Evolutionary conservation across 192 early-diverging fungal genomes (phyloP).

Genomic region (Linnemannia hyalina): DNA sequence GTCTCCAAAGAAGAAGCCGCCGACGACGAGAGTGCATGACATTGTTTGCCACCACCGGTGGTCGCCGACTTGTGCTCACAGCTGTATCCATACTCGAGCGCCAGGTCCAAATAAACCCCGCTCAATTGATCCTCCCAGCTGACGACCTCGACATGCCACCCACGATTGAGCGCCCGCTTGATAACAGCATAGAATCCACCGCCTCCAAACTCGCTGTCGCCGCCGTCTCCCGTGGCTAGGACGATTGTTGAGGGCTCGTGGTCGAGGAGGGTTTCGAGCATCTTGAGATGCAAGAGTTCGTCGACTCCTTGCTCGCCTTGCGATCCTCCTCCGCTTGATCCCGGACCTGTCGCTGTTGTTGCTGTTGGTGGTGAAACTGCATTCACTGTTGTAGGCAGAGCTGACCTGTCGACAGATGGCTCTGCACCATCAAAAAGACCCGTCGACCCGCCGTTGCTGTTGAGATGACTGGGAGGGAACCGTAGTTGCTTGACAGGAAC

Average conservation of each 20-base stretch:
- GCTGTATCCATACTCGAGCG: slow-evolving; percentile 37
- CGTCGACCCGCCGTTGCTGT: neutral
- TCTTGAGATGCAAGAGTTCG: slow-evolving; percentile 63
- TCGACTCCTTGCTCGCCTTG: slow-evolving; percentile 62
- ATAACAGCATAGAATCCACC: slow-evolving; percentile 57
- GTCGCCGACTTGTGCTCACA: neutral
- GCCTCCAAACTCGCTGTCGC: slow-evolving; percentile 61
- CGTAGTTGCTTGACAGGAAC: slow-evolving; percentile 28
- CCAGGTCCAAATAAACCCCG: slow-evolving; percentile 41
- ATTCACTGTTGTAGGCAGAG: neutral
- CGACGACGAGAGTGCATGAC: neutral
- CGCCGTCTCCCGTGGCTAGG: slow-evolving; percentile 59
- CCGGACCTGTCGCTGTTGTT: no score
- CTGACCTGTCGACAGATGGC: neutral
- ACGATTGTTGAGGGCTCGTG: slow-evolving; percentile 59
- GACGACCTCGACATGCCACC: slow-evolving; percentile 63
- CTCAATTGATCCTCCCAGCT: slow-evolving; percentile 64
- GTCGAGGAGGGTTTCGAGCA: slow-evolving; percentile 59
- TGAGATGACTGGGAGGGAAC: neutral
- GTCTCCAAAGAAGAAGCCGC: neutral
- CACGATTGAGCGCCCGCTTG: slow-evolving; percentile 55
- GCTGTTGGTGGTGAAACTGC: neutral
- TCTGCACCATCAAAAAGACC: neutral
- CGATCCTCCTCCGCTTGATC: neutral
- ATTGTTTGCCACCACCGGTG: neutral